Base-by-base conservation (phyloP, 176 grass and related monocot species). In the Elymus sibiricus region DNA sequence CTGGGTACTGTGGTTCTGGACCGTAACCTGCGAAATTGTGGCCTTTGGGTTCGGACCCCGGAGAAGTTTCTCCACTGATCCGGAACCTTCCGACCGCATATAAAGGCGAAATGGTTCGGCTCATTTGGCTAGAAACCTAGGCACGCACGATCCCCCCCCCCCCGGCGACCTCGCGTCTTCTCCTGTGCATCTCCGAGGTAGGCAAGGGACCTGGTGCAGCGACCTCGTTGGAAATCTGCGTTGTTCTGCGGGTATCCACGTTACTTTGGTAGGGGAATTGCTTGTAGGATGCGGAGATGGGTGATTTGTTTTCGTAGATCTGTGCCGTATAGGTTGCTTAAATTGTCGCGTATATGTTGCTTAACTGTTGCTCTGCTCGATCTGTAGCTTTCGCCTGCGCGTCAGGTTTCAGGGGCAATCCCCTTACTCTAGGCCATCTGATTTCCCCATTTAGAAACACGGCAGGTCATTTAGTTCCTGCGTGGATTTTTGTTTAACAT, bases 171-270 rank as follows among this genome's bases (percentile, higher is more conserved):
- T 16, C 19, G 21, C 73, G 2, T 77, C 75, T n/a, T 24, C 46
- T 56, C 47, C 46, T 12, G 25, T 44, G 63, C 82, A 29, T 11
- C 59, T 70, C 26, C 49, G 61, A 64, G 85, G 89, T 87, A 80
- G 9, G 24, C 1, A 2, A 26, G 28, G 11, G 0, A 1, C 5
- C 19, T 79, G 11, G 12, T 28, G 38, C n/a, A 25, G 7, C 13
- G 13, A 21, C 29, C 6, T 64, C 13, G 26, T 35, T 25, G 0
- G 2, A 77, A 28, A 26, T 49, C 19, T 43, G 12, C 31, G 16
- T 35, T 60, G 46, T 43, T 60, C 34, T 35, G 73, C 74, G 4
- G 42, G 12, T 32, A 40, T 60, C 59, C 2, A 1, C 68, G 42
- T 76, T 40, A 58, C 34, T 4, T 34, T 22, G 67, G 59, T 39